Base-by-base conservation (phyloP, 2,329 filamentous ascomycete species). In the Microsporum audouinii region DNA sequence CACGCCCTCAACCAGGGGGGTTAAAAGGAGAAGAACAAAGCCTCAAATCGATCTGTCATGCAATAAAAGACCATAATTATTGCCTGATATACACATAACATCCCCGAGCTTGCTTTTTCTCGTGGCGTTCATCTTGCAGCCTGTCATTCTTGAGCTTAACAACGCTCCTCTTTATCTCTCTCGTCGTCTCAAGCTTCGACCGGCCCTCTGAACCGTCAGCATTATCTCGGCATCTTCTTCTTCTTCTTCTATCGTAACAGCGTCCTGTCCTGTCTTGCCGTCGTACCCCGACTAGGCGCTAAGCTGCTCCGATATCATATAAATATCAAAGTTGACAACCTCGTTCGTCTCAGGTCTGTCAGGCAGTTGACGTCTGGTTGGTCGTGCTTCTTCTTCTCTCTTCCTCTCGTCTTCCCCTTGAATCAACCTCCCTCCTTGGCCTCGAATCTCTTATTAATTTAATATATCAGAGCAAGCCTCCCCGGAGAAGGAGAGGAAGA, bases 141-240 rank as follows among this genome's bases (percentile, higher is more conserved):
- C 49, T 53, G 49, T 53, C 49, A 53, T 27, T 53, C 49, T 53
- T 34, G 27, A 53, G 49, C 49, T 53, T 34, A 53, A 53, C 49
- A 12, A n/a, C 49, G 49, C 49, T 53, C 29, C 12, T 14, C 27
- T 31, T 6, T 49, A 5, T n/a, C 45, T 12, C n/a, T 27, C 45
- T 33, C 27, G 31, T 33, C 49, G 49, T 27, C 49, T 33, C 49
- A 47, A 29, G n/a, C 8, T 10, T 23, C 43, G 23, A 14, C 38
- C 38, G 38, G 38, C n/a, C 1, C 39, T 43, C 39, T 43, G 12
- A 43, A 14, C 39, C 14, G 39, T 43, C 39, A 3, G 6, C 34
- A 36, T 10, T 2, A 10, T 41, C 39, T 41, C 14, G 8, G 3
- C 39, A 12, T 41, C 39, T 12, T 41, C 39, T 12, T 41, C 41